These are phyloP conservation scores for Acorus calamus DNA, from an alignment of 106 monocot genomes.

Conservation along the genomic window DNA sequence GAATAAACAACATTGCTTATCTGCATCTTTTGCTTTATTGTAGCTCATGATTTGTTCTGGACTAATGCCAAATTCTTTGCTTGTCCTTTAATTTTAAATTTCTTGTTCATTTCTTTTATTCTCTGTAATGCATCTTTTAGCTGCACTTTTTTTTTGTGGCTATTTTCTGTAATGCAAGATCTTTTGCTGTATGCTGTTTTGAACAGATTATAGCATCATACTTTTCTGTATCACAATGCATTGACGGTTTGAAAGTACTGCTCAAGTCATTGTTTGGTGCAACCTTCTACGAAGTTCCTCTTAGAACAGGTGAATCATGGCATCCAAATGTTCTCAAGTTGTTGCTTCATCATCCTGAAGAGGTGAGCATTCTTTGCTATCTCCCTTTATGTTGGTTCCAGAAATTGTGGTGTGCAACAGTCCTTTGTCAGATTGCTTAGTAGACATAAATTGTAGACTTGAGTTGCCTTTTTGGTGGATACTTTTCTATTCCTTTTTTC, in stretches of 20 bases:
- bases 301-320: slow-evolving; percentile 75
- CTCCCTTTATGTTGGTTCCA: too few species aligned
- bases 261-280: slow-evolving; percentile 89
- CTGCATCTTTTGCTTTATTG: too few species aligned
- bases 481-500: too few species aligned
- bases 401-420: too few species aligned
- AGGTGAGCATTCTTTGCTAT: slow-evolving; percentile 30
- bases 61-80: not conserved
- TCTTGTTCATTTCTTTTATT: too few species aligned
- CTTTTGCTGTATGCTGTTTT: not conserved
- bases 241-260: slow-evolving; percentile 69
- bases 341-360: slow-evolving; percentile 74
- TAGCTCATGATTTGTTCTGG: too few species aligned
- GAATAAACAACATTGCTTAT: slow-evolving; percentile 6
- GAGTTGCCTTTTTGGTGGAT: too few species aligned
- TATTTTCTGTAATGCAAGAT: not conserved
- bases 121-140: too few species aligned
- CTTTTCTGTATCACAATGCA: slow-evolving; percentile 62
- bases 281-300: slow-evolving; percentile 44
- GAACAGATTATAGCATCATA: slow-evolving; percentile 67
- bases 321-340: slow-evolving; percentile 85
- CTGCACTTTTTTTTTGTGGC: not conserved
- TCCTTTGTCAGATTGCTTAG: too few species aligned
- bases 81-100: not conserved
- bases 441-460: too few species aligned